These are phyloP conservation scores for Mycena galopus DNA, from an alignment of 768 basidiomycete species.

Conservation along the genomic window DNA sequence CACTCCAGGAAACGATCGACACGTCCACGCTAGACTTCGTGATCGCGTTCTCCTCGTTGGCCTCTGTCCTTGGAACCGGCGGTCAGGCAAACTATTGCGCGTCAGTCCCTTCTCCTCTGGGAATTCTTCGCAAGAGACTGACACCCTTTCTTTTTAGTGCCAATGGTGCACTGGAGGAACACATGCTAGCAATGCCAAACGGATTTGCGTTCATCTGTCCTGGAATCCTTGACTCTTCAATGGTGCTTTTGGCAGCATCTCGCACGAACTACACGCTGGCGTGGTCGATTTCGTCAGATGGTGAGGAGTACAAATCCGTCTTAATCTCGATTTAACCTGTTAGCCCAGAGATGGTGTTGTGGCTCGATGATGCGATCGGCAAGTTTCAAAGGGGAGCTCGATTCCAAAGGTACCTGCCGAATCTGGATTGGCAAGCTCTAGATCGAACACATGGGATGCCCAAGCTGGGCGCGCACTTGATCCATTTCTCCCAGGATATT, in stretches of 20 bases:
- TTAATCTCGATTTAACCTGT: not conserved
- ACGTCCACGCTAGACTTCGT: conserved; percentile 50
- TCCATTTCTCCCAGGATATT: not conserved
- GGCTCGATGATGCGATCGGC: conserved; percentile 50
- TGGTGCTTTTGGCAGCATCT: conserved; percentile 11
- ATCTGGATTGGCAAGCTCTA: conserved; percentile 4
- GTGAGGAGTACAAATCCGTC: not conserved
- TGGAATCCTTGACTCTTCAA: conserved; percentile 43
- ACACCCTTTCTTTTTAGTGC: conserved; percentile 38
- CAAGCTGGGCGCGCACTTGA: not conserved
- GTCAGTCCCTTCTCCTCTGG: no score
- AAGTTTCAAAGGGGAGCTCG: not conserved
- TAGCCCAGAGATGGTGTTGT: conserved; percentile 49
- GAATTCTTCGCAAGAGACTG: no score
- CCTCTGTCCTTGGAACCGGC: no score
- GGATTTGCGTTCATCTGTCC: conserved; percentile 51
- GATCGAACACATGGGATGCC: conserved; percentile 6
- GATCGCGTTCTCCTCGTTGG: conserved; percentile 39
- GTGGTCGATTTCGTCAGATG: conserved; percentile 34
- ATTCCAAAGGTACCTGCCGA: conserved; percentile 10
- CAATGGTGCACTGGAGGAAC: conserved; percentile 48
- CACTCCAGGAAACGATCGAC: conserved; percentile 41
- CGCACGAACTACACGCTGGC: conserved; percentile 19
- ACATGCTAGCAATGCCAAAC: conserved; percentile 40
- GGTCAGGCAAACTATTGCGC: no score